Evolutionary conservation across 176 grass and related monocot species (phyloP), one percentile per base, ranked within the genome.

Genomic region (Areca catechu): DNA sequence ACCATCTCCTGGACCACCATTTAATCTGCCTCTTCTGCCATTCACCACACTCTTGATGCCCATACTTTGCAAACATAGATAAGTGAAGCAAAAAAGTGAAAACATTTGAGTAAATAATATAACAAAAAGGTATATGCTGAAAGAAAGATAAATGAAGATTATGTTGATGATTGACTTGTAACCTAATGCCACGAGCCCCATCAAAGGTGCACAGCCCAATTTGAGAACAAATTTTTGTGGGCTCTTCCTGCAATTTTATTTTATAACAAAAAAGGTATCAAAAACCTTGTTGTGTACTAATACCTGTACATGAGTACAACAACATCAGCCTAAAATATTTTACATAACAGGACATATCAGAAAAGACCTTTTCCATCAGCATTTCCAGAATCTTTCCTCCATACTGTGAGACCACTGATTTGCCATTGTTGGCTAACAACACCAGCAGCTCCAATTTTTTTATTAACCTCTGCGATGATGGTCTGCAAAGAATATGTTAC

Each of bases 401-500:
- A 25, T 77, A 83, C 67, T 77, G 61, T 24, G 73, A 1, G 24
- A 76, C 73, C 50, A 77, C 68, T 56, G 68, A 19, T 49, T 83
- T 83, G 73, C 80, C n/a, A 77, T 15, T 83, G 73, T 37, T 83
- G 61, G 49, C 62, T 83, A 61, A 68, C 73, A 52, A 83, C 62
- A 49, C 80, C 80, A 68, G 73, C 20, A 61, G 74, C 80, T 66
- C 80, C 80, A 57, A 83, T 83, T 59, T 72, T 70, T 28, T 77
- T 56, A 56, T 83, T 83, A 67, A 83, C 72, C 37, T 72, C 62
- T 15, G 80, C 54, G 62, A 83, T 73, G 19, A 72, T 61, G 77
- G 63, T 67, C 80, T 77, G 67, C 60, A 58, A 37, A 61, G 5
- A 62, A 54, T 68, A 16, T 22, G 20, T 49, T 60, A 53, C 30